phyloP scores from a whole-genome alignment of 2,329 filamentous ascomycete genomes.

The Penicillium sp. region DNA sequence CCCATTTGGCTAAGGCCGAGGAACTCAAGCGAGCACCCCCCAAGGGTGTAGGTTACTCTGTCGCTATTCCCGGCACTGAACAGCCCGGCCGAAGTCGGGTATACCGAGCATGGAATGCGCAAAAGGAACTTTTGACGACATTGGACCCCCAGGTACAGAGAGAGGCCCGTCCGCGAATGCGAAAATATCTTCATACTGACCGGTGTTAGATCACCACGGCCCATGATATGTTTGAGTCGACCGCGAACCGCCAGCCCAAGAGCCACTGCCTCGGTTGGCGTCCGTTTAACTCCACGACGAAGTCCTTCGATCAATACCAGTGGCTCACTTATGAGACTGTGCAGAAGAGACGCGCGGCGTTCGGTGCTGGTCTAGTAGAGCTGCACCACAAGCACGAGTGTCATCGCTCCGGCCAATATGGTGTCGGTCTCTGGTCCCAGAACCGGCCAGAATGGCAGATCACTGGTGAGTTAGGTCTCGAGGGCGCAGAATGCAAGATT shows the following conservation, averaged over 20 bases:
- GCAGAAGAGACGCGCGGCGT: conserved; percentile 73
- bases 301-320: conserved; percentile 72
- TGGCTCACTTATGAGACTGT: conserved; percentile 83
- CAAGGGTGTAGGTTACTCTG: conserved; percentile 72
- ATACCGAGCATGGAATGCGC: conserved; percentile 80
- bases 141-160: conserved; percentile 62
- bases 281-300: conserved; percentile 71
- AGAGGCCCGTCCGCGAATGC: neutral
- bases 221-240: conserved; percentile 76
- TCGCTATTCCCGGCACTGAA: conserved; percentile 73
- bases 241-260: conserved; percentile 62
- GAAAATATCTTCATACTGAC: neutral
- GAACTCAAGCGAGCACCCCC: conserved; percentile 64
- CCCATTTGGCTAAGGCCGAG: conserved; percentile 38
- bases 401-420: conserved; percentile 61
- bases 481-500: neutral
- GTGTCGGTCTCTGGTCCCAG: conserved; percentile 80
- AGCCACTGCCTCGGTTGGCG: conserved; percentile 75
- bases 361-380: conserved; percentile 82
- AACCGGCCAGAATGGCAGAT: conserved; percentile 90
- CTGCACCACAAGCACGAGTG: conserved; percentile 73
- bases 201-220: conserved; percentile 57
- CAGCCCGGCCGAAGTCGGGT: conserved; percentile 68
- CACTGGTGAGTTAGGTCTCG: conserved; percentile 52
- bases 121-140: conserved; percentile 68